Conservation (phyloP, 1,284 basidiomycete species). For the Neonothopanus nambi region DNA sequence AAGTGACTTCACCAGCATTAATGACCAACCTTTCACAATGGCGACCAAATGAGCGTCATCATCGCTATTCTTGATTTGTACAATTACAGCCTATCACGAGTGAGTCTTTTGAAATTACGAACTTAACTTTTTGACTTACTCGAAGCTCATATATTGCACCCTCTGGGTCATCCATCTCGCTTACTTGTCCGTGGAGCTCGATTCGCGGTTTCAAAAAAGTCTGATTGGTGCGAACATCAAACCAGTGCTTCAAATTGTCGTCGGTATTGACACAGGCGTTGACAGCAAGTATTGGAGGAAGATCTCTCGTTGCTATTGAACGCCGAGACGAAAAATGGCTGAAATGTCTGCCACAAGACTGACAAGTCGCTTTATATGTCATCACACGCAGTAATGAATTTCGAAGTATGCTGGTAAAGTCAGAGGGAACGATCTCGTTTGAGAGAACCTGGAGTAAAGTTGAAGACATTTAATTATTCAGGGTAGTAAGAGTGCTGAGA, state of each 20-base stretch:
- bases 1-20: constrained; percentile 13
- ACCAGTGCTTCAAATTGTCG: constrained; percentile 79
- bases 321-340: constrained; percentile 74
- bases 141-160: constrained; percentile 70
- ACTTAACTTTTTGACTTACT: constrained; percentile 41
- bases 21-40: constrained; percentile 68
- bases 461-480: background rate
- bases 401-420: constrained; percentile 75
- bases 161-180: constrained; percentile 58
- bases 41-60: constrained; percentile 88
- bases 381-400: constrained; percentile 82
- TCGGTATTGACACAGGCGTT: constrained; percentile 84
- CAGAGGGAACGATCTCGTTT: constrained; percentile 50
- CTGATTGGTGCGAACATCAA: constrained; percentile 52
- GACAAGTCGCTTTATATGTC: constrained; percentile 84
- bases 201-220: constrained; percentile 58
- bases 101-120: background rate
- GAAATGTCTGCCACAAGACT: constrained; percentile 73
- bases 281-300: constrained; percentile 87
- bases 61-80: constrained; percentile 80
- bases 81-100: constrained; percentile 67
- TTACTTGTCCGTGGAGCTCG: constrained; percentile 56
- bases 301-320: constrained; percentile 61
- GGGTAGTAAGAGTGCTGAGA: constrained; percentile 14
- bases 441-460: constrained; percentile 35